Conservation (phyloP, 1,284 basidiomycete genomes). For the Malassezia psittaci region DNA sequence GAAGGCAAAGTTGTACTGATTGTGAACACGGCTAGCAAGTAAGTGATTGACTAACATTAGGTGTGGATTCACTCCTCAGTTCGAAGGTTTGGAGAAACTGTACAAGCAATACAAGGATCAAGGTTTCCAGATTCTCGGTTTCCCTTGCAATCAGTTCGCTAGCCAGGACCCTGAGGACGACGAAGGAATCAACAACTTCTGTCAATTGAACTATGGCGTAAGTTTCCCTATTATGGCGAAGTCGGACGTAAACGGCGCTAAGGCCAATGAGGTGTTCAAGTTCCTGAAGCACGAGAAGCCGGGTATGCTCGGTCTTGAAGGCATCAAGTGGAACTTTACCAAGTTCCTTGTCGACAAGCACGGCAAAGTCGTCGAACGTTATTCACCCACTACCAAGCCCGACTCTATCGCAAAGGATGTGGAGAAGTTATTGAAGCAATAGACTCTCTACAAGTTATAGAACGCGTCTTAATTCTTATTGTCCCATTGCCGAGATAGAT, state of each 20-base stretch:
- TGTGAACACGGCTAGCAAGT: constrained; percentile 54
- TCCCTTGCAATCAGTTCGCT: constrained; percentile 78
- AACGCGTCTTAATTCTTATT: neutral
- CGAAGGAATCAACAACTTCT: constrained; percentile 37
- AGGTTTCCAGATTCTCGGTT: constrained; percentile 69
- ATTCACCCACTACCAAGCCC: constrained; percentile 69
- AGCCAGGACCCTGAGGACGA: constrained; percentile 42
- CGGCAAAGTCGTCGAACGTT: constrained; percentile 65
- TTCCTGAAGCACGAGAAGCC: constrained; percentile 72
- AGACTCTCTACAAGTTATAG: neutral
- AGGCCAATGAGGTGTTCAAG: constrained; percentile 66
- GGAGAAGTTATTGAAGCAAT: constrained; percentile 51
- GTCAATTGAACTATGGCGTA: constrained; percentile 46
- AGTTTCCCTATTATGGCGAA: constrained; percentile 47
- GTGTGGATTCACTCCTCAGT: constrained; percentile 65
- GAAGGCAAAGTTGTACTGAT: constrained; percentile 54
- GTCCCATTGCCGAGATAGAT: constrained; percentile 11
- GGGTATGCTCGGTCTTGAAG: constrained; percentile 61
- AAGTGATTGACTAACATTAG: neutral
- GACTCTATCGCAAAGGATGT: constrained; percentile 59
- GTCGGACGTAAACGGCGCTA: constrained; percentile 72
- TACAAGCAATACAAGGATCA: constrained; percentile 73
- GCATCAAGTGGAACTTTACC: constrained; percentile 59
- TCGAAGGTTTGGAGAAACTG: constrained; percentile 71
- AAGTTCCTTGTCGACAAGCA: constrained; percentile 51